These are phyloP conservation scores for Pyrus bretschneideri DNA, from an alignment of 306 rosid genomes.

Conservation along the genomic window DNA sequence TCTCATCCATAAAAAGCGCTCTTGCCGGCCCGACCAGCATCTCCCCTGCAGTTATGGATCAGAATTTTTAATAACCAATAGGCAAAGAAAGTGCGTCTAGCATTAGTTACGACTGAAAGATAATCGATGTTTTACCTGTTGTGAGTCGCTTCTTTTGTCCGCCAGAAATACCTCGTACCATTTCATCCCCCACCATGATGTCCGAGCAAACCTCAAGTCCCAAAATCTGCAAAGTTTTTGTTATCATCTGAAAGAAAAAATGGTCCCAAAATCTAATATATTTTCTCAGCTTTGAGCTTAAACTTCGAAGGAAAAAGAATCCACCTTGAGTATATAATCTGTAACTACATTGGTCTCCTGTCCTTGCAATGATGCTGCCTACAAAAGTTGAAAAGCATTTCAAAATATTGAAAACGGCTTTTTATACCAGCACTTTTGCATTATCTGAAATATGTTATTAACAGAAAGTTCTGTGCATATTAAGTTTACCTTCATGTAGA, in stretches of 20 bases:
- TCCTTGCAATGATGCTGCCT: conserved; percentile 72
- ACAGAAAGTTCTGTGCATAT: not conserved
- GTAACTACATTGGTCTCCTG: conserved; percentile 64
- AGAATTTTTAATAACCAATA: not conserved
- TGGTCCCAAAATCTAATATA: not conserved
- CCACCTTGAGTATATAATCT: conserved; percentile 71
- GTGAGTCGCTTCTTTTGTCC: conserved; percentile 54
- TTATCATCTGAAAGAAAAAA: not conserved
- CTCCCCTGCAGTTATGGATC: conserved; percentile 21
- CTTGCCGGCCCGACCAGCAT: conserved; percentile 53
- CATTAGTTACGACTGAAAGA: not conserved
- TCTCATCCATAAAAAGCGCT: conserved; percentile 51
- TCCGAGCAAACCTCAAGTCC: conserved; percentile 51
- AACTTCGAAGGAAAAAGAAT: not conserved
- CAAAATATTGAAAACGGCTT: not conserved
- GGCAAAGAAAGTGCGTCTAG: not conserved
- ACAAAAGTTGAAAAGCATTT: not conserved
- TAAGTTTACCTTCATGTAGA: conserved; percentile 55
- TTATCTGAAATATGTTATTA: not conserved
- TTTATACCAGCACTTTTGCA: not conserved
- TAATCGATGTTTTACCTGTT: conserved; percentile 17
- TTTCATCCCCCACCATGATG: conserved; percentile 43
- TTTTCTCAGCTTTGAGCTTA: not conserved
- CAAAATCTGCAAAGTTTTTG: conserved; percentile 19
- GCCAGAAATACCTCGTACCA: conserved; percentile 48